A percentile compares a stretch with the other conserved stretches of the same genome.
phyloP scores from a whole-genome alignment of 257 asterid genomes.

The Solanum verrucosum region DNA sequence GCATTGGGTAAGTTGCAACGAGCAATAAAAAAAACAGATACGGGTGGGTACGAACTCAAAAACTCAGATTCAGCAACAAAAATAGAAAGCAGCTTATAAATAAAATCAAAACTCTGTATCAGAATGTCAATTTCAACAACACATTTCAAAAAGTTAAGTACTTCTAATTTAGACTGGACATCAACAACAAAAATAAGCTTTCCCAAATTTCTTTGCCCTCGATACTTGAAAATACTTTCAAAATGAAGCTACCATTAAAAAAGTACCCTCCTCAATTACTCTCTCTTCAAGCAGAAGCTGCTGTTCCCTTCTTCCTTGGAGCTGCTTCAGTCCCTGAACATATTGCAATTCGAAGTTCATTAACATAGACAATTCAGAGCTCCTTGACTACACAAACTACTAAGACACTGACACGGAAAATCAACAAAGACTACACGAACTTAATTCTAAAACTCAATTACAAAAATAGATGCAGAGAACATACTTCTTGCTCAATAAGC shows the following conservation, averaged over 20 bases:
- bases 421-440: neutral
- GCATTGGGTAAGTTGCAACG: neutral
- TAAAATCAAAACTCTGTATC: neutral
- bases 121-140: constrained; percentile 17
- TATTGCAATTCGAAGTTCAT: neutral
- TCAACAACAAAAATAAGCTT: constrained; percentile 8
- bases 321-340: constrained; percentile 73
- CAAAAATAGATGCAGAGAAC: neutral
- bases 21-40: neutral
- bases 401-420: neutral
- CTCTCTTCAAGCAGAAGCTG: constrained; percentile 42
- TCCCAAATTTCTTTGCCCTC: constrained; percentile 15
- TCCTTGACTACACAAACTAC: neutral
- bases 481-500: neutral
- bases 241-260: neutral
- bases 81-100: neutral
- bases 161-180: constrained; percentile 9
- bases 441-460: neutral
- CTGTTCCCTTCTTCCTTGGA: constrained; percentile 80
- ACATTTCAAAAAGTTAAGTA: constrained; percentile 3
- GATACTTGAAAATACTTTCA: constrained; percentile 1
- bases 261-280: constrained; percentile 3
- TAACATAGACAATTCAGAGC: neutral
- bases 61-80: neutral
- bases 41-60: no score